phyloP scores from a whole-genome alignment of 805 yeast species.

The Zygosaccharomyces lentus region DNA sequence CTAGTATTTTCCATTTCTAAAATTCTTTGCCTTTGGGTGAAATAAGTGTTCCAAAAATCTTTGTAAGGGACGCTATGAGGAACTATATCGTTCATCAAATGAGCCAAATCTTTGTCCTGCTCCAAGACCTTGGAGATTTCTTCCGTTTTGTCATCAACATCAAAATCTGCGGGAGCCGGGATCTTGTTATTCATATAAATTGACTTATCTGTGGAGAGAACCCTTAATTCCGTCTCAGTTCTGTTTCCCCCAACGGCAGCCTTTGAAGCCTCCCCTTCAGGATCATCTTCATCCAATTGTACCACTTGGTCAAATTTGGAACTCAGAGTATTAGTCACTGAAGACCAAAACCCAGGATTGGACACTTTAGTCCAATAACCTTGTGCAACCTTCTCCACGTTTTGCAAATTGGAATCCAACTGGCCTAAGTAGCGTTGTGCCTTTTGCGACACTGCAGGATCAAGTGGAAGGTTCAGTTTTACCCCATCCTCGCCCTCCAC shows the following conservation, averaged over 20 bases:
- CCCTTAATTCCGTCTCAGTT: conserved; percentile 59
- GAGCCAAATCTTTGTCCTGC: conserved; percentile 47
- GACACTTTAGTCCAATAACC: conserved; percentile 32
- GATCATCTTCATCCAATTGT: conserved; percentile 11
- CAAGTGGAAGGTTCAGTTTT: conserved; percentile 27
- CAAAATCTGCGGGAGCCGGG: conserved; percentile 34
- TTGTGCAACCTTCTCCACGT: conserved; percentile 68
- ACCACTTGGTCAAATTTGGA: conserved; percentile 23
- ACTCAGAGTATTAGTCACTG: conserved; percentile 22
- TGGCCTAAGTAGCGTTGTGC: conserved; percentile 66
- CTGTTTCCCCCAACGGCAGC: conserved; percentile 49
- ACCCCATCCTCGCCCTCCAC: conserved; percentile 24
- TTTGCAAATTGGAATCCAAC: conserved; percentile 69
- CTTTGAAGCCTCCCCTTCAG: conserved; percentile 14
- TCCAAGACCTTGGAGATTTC: conserved; percentile 47
- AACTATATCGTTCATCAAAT: conserved; percentile 58
- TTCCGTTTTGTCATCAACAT: conserved; percentile 45
- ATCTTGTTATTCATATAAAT: conserved; percentile 37
- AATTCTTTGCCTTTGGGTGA: conserved; percentile 48
- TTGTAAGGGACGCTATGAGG: conserved; percentile 57
- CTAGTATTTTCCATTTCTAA: conserved; percentile 61
- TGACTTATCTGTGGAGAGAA: conserved; percentile 47
- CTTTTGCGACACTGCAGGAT: conserved; percentile 26
- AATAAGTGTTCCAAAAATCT: conserved; percentile 74
- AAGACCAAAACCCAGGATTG: conserved; percentile 28